Conservation (phyloP, 805 yeast species). For the Phaffomyces thermotolerans region DNA sequence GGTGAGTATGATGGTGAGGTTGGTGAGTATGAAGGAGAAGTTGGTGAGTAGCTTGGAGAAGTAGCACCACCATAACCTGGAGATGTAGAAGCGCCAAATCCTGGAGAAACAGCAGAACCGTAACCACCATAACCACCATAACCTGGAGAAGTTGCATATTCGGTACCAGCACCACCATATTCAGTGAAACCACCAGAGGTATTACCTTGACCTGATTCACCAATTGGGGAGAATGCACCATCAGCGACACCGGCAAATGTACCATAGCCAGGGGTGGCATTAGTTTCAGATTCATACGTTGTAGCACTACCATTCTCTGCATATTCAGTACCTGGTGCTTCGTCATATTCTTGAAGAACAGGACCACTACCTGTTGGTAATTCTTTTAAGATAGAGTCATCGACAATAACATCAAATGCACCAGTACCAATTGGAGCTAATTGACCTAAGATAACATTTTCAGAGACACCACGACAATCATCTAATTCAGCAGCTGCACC, state of each 20-base stretch:
- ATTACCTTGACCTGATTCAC: conserved; percentile 73
- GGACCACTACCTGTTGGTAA: conserved; percentile 29
- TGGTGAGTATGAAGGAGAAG: conserved; percentile 58
- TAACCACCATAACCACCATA: conserved; percentile 31
- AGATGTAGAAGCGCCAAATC: conserved; percentile 50
- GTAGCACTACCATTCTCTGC: conserved; percentile 69
- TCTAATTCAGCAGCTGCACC: conserved; percentile 97
- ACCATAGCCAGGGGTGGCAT: conserved; percentile 72
- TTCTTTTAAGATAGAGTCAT: conserved; percentile 72
- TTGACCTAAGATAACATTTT: conserved; percentile 95
- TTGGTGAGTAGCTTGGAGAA: conserved; percentile 47
- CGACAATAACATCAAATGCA: conserved; percentile 90
- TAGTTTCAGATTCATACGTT: conserved; percentile 65
- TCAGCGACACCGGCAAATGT: conserved; percentile 60
- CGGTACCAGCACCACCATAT: conserved; percentile 51
- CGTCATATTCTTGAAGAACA: conserved; percentile 33
- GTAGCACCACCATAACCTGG: conserved; percentile 53
- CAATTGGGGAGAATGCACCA: conserved; percentile 88
- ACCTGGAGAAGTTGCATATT: conserved; percentile 43
- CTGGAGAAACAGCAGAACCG: conserved; percentile 50
- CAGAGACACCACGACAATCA: conserved; percentile 98
- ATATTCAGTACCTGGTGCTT: conserved; percentile 29
- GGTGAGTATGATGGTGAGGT: conserved; percentile 51
- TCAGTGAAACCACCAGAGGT: conserved; percentile 73
- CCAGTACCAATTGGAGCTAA: conserved; percentile 99